A percentile compares a stretch with the other conserved stretches of the same genome.
Conservation (phyloP, 176 grass and related monocot genomes). For the Bothriochloa decipiens region DNA sequence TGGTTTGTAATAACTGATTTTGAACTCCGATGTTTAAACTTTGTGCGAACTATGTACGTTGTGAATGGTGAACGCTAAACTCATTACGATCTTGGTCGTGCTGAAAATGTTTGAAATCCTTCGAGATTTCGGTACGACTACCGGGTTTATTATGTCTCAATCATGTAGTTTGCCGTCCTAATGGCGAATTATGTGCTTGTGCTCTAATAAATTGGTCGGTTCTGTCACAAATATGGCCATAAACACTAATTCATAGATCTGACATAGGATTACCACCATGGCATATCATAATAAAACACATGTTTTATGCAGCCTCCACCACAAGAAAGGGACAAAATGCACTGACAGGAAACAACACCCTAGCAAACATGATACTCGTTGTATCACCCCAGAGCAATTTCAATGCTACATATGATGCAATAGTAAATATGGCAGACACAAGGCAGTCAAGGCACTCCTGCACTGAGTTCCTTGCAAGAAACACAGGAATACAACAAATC, state of each 20-base stretch:
- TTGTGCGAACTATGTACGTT: no score
- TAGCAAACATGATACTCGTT: background rate
- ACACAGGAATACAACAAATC: background rate
- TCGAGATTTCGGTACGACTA: no score
- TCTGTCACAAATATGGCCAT: background rate
- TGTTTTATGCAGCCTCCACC: background rate
- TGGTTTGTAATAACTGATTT: no score
- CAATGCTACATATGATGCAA: background rate
- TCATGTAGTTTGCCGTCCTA: no score
- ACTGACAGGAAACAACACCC: background rate
- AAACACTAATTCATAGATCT: background rate
- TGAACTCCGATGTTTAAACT: no score
- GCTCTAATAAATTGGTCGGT: no score
- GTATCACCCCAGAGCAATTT: background rate
- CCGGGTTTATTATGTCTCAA: no score
- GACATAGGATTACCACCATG: background rate
- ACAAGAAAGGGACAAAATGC: background rate
- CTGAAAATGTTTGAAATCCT: no score
- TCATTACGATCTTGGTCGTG: no score
- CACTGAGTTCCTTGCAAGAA: background rate
- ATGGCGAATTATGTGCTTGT: no score
- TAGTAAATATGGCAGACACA: slow-evolving; percentile 11
- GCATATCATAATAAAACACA: background rate
- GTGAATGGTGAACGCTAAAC: no score
- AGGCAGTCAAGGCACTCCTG: no score